phyloP scores from a whole-genome alignment of 1,284 basidiomycete species.

The Fomitopsis palustris region DNA sequence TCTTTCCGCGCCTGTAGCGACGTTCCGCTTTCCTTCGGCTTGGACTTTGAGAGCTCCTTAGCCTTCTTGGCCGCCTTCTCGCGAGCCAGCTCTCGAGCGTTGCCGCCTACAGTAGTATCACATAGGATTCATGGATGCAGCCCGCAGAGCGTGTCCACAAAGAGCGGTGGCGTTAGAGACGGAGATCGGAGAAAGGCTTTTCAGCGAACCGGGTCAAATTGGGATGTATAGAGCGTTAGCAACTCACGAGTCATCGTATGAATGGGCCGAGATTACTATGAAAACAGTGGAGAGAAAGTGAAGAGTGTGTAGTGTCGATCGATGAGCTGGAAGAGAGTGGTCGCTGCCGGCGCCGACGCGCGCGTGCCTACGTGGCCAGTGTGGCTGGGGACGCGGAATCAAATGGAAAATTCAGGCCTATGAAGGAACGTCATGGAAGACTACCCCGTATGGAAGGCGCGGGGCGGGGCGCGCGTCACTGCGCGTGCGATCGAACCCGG shows the following conservation, averaged over 20 bases:
- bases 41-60: slow-evolving; percentile 41
- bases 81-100: slow-evolving; percentile 76
- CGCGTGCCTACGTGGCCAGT: background rate
- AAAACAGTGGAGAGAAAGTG: background rate
- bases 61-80: slow-evolving; percentile 70
- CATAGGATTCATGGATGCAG: too few species aligned
- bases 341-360: background rate
- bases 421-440: background rate
- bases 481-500: background rate
- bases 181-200: slow-evolving; percentile 2
- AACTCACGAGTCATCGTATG: slow-evolving; percentile 24
- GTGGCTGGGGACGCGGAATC: background rate
- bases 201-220: slow-evolving; percentile 21
- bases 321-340: background rate
- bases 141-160: background rate
- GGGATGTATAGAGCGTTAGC: background rate
- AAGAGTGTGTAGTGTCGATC: background rate
- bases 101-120: slow-evolving; percentile 57
- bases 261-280: background rate
- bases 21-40: slow-evolving; percentile 65
- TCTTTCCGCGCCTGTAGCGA: slow-evolving; percentile 68
- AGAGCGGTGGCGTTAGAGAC: background rate
- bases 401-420: background rate
- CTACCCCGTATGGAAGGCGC: background rate
- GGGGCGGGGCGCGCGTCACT: background rate